These are phyloP conservation scores for Eleusine coracana DNA, from an alignment of 176 grass and related monocot species.

Conservation along the genomic window DNA sequence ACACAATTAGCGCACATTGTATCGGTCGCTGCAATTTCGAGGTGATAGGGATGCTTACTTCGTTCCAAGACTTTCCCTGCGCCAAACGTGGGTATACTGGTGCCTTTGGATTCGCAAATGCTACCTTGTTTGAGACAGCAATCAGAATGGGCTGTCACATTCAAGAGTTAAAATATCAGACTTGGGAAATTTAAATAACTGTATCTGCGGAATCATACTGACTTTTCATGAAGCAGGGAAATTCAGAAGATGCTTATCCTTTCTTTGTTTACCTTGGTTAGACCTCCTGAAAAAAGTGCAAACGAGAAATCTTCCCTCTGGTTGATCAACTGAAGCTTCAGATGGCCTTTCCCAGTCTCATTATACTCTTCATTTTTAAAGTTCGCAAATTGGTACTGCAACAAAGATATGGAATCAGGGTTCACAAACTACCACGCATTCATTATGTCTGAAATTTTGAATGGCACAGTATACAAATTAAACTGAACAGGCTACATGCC, in stretches of 20 bases:
- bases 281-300: constrained; percentile 67
- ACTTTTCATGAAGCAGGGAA: neutral
- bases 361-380: constrained; percentile 50
- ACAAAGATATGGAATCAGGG: constrained; percentile 11
- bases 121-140: constrained; percentile 58
- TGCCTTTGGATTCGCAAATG: constrained; percentile 72
- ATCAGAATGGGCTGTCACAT: constrained; percentile 63
- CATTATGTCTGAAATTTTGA: neutral
- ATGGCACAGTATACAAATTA: neutral
- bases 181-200: neutral
- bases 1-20: neutral
- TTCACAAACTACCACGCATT: neutral
- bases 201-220: neutral
- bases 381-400: constrained; percentile 70
- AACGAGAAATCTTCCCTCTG: constrained; percentile 84
- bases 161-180: constrained; percentile 13
- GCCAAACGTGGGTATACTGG: constrained; percentile 77
- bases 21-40: neutral
- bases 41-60: constrained; percentile 51
- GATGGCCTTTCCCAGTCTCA: constrained; percentile 50
- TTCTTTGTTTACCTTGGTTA: constrained; percentile 42
- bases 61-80: constrained; percentile 79
- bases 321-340: constrained; percentile 86
- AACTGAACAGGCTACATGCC: neutral
- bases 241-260: neutral